phyloP scores from a whole-genome alignment of 2,329 filamentous ascomycete genomes.

The Cadophora malorum region DNA sequence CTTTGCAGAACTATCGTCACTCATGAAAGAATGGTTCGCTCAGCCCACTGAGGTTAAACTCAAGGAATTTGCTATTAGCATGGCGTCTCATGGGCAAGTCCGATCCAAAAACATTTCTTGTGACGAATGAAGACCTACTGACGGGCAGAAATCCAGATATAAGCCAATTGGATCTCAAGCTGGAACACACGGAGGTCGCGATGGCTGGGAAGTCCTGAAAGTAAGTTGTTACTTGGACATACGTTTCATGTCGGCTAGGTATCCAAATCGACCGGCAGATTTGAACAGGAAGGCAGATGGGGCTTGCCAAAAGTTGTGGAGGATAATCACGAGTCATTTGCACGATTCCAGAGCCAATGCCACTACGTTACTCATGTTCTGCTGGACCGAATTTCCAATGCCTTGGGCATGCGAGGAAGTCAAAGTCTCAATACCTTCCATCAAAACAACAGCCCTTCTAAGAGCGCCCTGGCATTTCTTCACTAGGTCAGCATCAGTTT shows the following conservation, averaged over 20 bases:
- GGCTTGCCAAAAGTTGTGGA: background rate
- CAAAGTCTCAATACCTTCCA: constrained; percentile 6
- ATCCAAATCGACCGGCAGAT: background rate
- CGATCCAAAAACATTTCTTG: no score
- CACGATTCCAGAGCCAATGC: background rate
- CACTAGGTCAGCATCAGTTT: constrained; percentile 30
- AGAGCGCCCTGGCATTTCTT: background rate
- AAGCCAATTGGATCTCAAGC: constrained; percentile 5
- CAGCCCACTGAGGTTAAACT: background rate
- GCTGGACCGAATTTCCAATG: background rate
- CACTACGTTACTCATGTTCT: background rate
- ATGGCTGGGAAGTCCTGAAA: constrained; percentile 4
- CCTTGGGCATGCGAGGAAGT: background rate
- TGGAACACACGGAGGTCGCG: background rate
- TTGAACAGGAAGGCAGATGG: constrained; percentile 4
- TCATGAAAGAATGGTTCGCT: constrained; percentile 6
- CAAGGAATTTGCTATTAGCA: background rate
- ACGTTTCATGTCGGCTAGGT: background rate
- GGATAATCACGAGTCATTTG: background rate
- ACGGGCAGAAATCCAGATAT: background rate
- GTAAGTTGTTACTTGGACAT: background rate
- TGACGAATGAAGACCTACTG: no score
- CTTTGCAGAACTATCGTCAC: background rate
- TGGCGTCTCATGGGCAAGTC: constrained; percentile 3
- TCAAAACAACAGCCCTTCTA: background rate